Evolutionary conservation across 2,329 filamentous ascomycete species (phyloP), one percentile per base, ranked within the genome.

Genomic region (Chrysosporium queenslandicum): DNA sequence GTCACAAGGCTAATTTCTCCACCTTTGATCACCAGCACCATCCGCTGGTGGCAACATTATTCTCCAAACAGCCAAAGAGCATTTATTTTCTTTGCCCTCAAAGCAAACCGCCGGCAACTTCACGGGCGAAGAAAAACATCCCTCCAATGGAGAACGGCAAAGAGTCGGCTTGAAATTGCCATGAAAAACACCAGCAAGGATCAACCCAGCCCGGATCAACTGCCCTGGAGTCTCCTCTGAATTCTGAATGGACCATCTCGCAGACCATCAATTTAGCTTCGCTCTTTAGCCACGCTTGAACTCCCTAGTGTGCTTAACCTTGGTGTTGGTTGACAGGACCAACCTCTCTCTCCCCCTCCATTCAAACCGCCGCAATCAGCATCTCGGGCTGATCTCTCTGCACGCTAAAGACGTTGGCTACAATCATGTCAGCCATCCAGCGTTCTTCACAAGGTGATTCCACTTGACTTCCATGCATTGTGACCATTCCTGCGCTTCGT

Each of bases 1-100:
- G 40, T 51, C 49, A 51, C 49, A 51, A 45, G 49, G 49, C 49
- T n/a, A n/a, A n/a, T 45, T 43, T 27, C 39, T 27, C 49, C 49
- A 41, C 46, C 23, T 39, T 18, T 45, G 29, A 43, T 45, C 49
- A 51, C 30, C 49, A 27, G 29, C 48, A 40, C 37, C n/a, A 16
- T 40, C 39, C 18, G 47, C 30, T 27, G 32, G 49, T 45, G 39
- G 30, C 23, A 43, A 43, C n/a, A n/a, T n/a, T n/a, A n/a, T n/a
- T n/a, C n/a, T n/a, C n/a, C n/a, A n/a, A n/a, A n/a, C n/a, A n/a
- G n/a, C n/a, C n/a, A n/a, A n/a, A n/a, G n/a, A n/a, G n/a, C n/a
- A n/a, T n/a, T n/a, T n/a, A n/a, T n/a, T n/a, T n/a, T n/a, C n/a
- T n/a, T n/a, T n/a, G n/a, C n/a, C n/a, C n/a, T n/a, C n/a, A n/a